Percentiles rank a stretch among this genome's conserved stretches.
These are phyloP conservation scores for Beauveria scarabaeidicola DNA, from an alignment of 2,329 filamentous ascomycete species.

Conservation along the genomic window DNA sequence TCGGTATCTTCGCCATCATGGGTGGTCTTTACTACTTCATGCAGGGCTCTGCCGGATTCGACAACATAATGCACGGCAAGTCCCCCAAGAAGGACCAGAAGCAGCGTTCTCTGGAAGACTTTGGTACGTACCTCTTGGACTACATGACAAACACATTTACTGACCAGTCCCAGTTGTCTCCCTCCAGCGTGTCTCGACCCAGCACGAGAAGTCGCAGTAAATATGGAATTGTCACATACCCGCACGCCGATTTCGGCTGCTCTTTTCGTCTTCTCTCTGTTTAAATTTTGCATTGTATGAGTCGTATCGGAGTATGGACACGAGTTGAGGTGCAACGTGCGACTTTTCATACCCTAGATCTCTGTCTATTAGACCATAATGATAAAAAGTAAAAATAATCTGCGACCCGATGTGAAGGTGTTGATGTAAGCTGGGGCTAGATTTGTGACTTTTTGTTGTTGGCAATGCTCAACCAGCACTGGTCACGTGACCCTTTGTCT, in stretches of 20 bases:
- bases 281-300: slow-evolving; percentile 32
- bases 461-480: not conserved
- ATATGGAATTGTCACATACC: slow-evolving; percentile 30
- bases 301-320: slow-evolving; percentile 27
- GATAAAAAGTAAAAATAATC: slow-evolving; percentile 33
- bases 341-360: slow-evolving; percentile 30
- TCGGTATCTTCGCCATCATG: slow-evolving; percentile 81
- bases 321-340: slow-evolving; percentile 22
- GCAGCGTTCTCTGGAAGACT: slow-evolving; percentile 81
- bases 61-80: slow-evolving; percentile 91
- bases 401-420: not conserved
- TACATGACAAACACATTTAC: slow-evolving; percentile 17
- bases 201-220: slow-evolving; percentile 82
- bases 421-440: too few relatives aligned
- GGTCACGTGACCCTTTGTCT: slow-evolving; percentile 4
- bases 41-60: slow-evolving; percentile 71
- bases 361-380: slow-evolving; percentile 34
- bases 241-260: slow-evolving; percentile 24
- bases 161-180: slow-evolving; percentile 67
- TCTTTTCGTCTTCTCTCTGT: slow-evolving; percentile 31
- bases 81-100: slow-evolving; percentile 72
- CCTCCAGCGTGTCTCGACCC: slow-evolving; percentile 80
- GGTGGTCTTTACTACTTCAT: slow-evolving; percentile 68
- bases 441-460: not conserved
- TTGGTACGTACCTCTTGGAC: slow-evolving; percentile 51